A percentile compares a stretch with the other conserved stretches of the same genome.
Evolutionary conservation across 2,329 filamentous ascomycete species (phyloP).

Genomic region (Xylariaceae sp.): DNA sequence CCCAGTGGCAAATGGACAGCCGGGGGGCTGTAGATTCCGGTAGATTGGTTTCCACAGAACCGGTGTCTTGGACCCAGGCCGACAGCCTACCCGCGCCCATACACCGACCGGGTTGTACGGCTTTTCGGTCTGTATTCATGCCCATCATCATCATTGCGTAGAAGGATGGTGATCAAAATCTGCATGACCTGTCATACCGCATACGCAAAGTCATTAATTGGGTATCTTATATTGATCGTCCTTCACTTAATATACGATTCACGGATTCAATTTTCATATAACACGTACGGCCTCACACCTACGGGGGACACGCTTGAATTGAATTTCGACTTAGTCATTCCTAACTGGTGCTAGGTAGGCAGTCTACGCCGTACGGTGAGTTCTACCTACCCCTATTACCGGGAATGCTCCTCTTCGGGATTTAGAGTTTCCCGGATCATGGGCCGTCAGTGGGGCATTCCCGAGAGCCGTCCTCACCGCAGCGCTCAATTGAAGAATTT

Average conservation of each 20-base stretch:
- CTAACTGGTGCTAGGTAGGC: too few relatives aligned
- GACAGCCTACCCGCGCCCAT: slow-evolving; percentile 18
- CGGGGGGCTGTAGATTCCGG: not conserved
- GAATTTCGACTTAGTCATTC: too few relatives aligned
- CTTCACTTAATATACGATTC: too few relatives aligned
- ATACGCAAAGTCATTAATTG: too few relatives aligned
- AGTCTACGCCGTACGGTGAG: too few relatives aligned
- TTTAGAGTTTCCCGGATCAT: not conserved
- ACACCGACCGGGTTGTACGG: not conserved
- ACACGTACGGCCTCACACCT: too few relatives aligned
- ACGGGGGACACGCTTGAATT: too few relatives aligned
- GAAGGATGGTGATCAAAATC: not conserved
- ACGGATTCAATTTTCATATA: too few relatives aligned
- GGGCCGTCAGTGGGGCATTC: slow-evolving; percentile 6
- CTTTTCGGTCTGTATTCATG: not conserved
- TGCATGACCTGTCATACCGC: too few relatives aligned
- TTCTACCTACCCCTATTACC: not conserved
- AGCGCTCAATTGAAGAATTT: not conserved
- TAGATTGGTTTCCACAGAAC: not conserved
- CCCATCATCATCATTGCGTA: not conserved
- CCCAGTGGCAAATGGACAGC: slow-evolving; percentile 14
- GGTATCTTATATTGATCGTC: too few relatives aligned
- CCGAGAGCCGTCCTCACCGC: slow-evolving; percentile 18
- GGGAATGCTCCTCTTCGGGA: not conserved
- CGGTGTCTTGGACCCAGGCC: slow-evolving; percentile 7